Base-by-base conservation (phyloP, 164 flowering plant species). In the Vitis rupestris region DNA sequence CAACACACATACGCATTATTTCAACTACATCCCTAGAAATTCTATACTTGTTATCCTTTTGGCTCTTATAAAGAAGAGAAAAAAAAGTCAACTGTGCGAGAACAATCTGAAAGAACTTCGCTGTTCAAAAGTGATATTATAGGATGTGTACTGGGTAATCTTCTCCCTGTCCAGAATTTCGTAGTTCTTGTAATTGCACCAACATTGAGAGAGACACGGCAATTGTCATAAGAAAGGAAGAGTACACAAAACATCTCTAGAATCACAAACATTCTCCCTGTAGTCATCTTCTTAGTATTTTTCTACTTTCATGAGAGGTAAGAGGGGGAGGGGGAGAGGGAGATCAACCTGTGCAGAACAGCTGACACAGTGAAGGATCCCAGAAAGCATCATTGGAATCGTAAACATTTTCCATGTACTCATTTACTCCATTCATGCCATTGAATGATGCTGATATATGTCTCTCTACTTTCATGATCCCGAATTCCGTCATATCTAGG, bases 371-470 rank as follows among this genome's bases (percentile, higher is more conserved):
- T 1, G 74, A 12, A 13, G 74, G 61, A 78, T 80, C 85, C 81
- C 81, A 77, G 37, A 77, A 29, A 50, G 70, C 63, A 23, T 75
- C 75, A 47, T 9, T 48, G 10, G 73, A 53, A 61, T 79, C 80
- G 30, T 55, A 62, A 11, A 23, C 58, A 44, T 64, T 75, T 37
- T 75, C 85, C 70, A 77, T 49, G 67, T 67, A 68, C 52, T 75
- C 73, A 30, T 75, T 70, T 31, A 67, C 70, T 48, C 74, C 81
- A 56, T 75, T 81, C 70, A 70, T 75, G 4, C 72, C 72, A 65
- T 70, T 73, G 9, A 75, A n/a, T 3, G 84, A 76, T 59, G 82
- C 80, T 47, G 81, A 77, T 63, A 72, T 64, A 66, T 75, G 71
- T 31, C 77, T 72, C 10, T 80, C 80, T 23, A 71, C 73, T 59